Base-by-base conservation (phyloP, 192 early-diverging fungal genomes). In the Dissophora globulifera region DNA sequence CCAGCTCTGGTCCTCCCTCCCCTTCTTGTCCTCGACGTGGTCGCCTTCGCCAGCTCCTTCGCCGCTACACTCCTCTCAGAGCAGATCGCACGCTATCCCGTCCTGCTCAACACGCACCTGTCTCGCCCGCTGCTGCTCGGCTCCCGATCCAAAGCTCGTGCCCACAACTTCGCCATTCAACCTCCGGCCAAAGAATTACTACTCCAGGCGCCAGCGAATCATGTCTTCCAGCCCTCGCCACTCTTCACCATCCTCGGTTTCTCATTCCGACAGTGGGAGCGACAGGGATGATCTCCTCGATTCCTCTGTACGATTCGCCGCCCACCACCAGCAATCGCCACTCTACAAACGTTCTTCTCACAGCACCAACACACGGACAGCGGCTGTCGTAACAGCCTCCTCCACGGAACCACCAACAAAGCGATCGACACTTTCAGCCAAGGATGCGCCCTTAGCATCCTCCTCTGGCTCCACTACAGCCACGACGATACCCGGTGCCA, bases 101-200 rank as follows among this genome's bases (percentile, higher is more conserved):
- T 58, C 33, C 11, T 58, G 45, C 16, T 26, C 66, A 16, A 56
- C 67, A 12, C 43, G 56, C 13, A 55, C 58, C 30, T 70, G 67
- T 42, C 29, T 46, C 11, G 56, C 60, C 22, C 62, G 48, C 48
- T 69, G 67, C 26, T 65, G 62, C 42, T 25, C 30, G 40, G 55
- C 62, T 10, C 35, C 48, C 26, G 38, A 25, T 1, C 25, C 38
- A 6, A n/a, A n/a, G n/a, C n/a, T n/a, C 59, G 22, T 62, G 27
- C 50, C 7, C 19, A 48, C 27, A 27, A 6, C 62, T 13, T 20
- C 50, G 0, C 26, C 58, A 52, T 66, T 61, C 63, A 38, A 76
- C 50, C 72, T 76, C 46, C 62, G 72, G 42, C 72, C 72, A 13
- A 76, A 76, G 58, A 76, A 76, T 40, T 76, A 76, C 53, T 76